A percentile compares a stretch with the other conserved stretches of the same genome.
Evolutionary conservation across 2,329 filamentous ascomycete genomes (phyloP).

Genomic region (Cordyceps javanica): DNA sequence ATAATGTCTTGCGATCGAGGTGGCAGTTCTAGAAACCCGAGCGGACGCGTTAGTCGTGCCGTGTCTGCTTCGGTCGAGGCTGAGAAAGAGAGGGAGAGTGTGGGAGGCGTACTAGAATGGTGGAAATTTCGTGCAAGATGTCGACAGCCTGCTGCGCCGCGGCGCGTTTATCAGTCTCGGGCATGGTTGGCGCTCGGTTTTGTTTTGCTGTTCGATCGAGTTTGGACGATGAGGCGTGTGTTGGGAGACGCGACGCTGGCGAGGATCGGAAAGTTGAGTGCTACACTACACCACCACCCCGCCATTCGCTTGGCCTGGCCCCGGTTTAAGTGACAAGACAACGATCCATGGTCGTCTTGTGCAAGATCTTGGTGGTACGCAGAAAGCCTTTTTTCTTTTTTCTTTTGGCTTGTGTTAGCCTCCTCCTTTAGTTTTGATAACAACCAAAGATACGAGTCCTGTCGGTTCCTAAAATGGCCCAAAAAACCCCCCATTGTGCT

Average conservation of each 20-base stretch:
- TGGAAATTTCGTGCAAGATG: slow-evolving; percentile 79
- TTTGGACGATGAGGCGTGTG: neutral
- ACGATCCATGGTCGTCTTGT: neutral
- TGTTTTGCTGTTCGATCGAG: no score
- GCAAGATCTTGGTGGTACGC: no score
- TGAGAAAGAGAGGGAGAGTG: no score
- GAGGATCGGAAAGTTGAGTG: neutral
- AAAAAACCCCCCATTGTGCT: no score
- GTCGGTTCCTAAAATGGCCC: no score
- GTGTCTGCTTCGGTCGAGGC: no score
- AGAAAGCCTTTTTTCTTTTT: no score
- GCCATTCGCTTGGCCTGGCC: no score
- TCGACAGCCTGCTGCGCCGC: slow-evolving; percentile 78
- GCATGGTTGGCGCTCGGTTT: slow-evolving; percentile 30
- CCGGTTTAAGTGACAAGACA: no score
- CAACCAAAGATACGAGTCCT: no score
- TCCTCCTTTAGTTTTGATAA: no score
- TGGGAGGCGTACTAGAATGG: slow-evolving; percentile 64
- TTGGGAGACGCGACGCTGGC: neutral
- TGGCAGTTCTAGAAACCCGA: slow-evolving; percentile 75
- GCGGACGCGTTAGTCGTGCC: slow-evolving; percentile 7
- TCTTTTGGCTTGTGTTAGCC: no score
- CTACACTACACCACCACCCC: neutral
- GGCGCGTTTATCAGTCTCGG: slow-evolving; percentile 59
- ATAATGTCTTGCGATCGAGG: slow-evolving; percentile 82